Evolutionary conservation across 2,329 filamentous ascomycete species (phyloP).

Genomic region (Fusarium denticulatum): DNA sequence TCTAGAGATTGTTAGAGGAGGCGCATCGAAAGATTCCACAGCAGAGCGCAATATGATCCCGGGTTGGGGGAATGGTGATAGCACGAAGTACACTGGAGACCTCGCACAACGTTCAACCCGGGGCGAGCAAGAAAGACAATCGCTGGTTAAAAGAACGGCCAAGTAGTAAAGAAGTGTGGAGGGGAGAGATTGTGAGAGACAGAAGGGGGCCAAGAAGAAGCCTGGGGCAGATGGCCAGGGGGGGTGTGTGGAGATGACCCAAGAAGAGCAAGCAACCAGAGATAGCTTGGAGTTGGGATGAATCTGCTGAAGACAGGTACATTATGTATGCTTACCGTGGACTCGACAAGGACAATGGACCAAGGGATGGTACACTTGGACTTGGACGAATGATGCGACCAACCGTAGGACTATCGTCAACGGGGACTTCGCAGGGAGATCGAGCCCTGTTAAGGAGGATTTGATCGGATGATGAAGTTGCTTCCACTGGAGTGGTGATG

Average conservation of each 20-base stretch:
- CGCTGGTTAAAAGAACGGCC: constrained; percentile 28
- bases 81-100: constrained; percentile 33
- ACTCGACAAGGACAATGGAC: constrained; percentile 38
- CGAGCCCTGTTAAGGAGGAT: constrained; percentile 21
- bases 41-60: constrained; percentile 36
- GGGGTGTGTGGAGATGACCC: constrained; percentile 37
- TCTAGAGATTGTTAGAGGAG: constrained; percentile 49
- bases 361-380: constrained; percentile 34
- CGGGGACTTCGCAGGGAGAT: constrained; percentile 37
- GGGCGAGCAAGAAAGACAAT: constrained; percentile 25
- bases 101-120: constrained; percentile 39
- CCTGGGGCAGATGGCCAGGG: constrained; percentile 33
- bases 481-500: constrained; percentile 24
- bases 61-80: constrained; percentile 31
- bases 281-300: constrained; percentile 32
- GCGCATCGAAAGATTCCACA: constrained; percentile 38
- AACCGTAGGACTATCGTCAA: constrained; percentile 60
- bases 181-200: constrained; percentile 39
- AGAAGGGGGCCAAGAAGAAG: constrained; percentile 36
- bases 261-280: constrained; percentile 14
- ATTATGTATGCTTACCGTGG: constrained; percentile 42
- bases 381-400: constrained; percentile 47
- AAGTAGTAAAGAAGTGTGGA: constrained; percentile 31
- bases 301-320: constrained; percentile 17
- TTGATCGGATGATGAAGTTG: constrained; percentile 13